phyloP scores from a whole-genome alignment of 2,329 filamentous ascomycete genomes.

The Trichoderma sp. region DNA sequence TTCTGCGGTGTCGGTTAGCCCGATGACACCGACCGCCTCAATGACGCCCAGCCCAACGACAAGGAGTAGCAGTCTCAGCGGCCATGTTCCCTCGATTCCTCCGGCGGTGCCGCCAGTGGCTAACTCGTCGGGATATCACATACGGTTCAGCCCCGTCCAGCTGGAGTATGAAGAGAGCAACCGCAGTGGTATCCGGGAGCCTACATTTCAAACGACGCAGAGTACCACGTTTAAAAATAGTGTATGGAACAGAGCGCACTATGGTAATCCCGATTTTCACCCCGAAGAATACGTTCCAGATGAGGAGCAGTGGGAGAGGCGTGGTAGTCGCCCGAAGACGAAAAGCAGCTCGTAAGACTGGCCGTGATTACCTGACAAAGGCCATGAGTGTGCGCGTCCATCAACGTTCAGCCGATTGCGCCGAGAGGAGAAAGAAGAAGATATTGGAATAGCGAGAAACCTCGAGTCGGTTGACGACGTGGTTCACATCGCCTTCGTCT shows the following conservation, averaged over 20 bases:
- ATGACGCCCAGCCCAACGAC: slow-evolving; percentile 21
- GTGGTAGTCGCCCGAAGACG: slow-evolving; percentile 27
- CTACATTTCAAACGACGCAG: slow-evolving; percentile 48
- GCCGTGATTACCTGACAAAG: neutral
- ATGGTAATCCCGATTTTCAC: slow-evolving; percentile 57
- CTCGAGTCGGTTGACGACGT: neutral
- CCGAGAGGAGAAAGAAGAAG: neutral
- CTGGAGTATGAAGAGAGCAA: slow-evolving; percentile 49
- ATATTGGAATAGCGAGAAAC: neutral
- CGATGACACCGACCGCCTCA: slow-evolving; percentile 29
- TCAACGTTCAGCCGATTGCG: neutral
- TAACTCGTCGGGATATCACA: slow-evolving; percentile 28
- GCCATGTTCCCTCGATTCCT: slow-evolving; percentile 11
- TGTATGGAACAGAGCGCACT: slow-evolving; percentile 65
- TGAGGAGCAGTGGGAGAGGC: slow-evolving; percentile 35
- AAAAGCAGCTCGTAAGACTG: neutral
- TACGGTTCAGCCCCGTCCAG: slow-evolving; percentile 50
- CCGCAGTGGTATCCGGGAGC: slow-evolving; percentile 41
- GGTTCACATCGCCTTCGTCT: neutral
- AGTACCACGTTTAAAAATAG: slow-evolving; percentile 62
- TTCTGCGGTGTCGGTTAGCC: slow-evolving; percentile 32
- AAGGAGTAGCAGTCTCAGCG: slow-evolving; percentile 15
- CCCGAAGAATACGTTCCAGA: slow-evolving; percentile 45
- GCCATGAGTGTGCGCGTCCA: neutral
- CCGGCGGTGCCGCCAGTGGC: slow-evolving; percentile 4